Evolutionary conservation across 805 yeast genomes (phyloP).

Genomic region (Ogataea parapolymorpha): DNA sequence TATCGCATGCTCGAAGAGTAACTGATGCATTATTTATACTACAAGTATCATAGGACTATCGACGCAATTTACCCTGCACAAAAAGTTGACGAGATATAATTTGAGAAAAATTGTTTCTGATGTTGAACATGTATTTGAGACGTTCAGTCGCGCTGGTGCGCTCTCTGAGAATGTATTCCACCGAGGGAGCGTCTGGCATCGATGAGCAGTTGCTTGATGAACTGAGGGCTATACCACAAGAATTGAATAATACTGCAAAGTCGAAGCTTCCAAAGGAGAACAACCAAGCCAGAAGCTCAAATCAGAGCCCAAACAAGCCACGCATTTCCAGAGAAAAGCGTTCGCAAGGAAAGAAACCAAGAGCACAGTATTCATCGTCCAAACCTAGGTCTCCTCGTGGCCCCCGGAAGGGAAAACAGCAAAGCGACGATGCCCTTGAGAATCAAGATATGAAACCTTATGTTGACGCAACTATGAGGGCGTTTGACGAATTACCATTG

Average conservation of each 20-base stretch:
- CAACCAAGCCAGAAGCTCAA: too few relatives aligned
- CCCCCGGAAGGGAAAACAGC: neutral
- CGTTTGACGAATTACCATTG: neutral
- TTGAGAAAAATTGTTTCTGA: conserved; percentile 1
- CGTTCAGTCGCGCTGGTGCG: neutral
- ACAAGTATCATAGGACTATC: conserved; percentile 3
- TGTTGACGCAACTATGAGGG: neutral
- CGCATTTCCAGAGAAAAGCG: too few relatives aligned
- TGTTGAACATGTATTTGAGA: conserved; percentile 4
- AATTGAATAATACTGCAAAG: neutral
- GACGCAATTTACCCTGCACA: conserved; percentile 10
- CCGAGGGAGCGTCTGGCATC: neutral
- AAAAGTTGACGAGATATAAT: conserved; percentile 5
- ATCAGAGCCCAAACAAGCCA: too few relatives aligned
- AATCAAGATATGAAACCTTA: conserved; percentile 2
- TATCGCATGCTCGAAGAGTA: conserved; percentile 22
- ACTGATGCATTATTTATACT: conserved; percentile 20
- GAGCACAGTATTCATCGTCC: too few relatives aligned
- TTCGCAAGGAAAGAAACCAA: too few relatives aligned
- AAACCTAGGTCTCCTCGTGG: neutral
- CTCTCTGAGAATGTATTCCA: conserved; percentile 1
- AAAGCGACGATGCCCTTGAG: neutral
- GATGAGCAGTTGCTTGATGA: neutral
- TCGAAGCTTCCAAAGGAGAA: neutral
- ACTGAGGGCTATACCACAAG: neutral